Base-by-base conservation (phyloP, 75 land plant genomes). In the Isoetes taiwanensis region DNA sequence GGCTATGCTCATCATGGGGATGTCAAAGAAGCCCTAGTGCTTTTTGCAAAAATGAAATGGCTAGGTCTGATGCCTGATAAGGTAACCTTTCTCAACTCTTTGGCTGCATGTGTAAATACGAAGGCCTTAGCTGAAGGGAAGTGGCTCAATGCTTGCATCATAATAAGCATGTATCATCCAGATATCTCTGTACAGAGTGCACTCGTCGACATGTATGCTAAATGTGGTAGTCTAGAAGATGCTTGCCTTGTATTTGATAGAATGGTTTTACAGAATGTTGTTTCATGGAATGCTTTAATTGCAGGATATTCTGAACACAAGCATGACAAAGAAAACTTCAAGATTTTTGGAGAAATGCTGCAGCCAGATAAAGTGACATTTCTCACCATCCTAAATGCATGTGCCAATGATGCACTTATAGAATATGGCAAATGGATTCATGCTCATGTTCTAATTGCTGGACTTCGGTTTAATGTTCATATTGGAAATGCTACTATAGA, bases 1-100 rank as follows among this genome's bases (percentile, higher is more conserved):
- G 78, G 76, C 19, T 75, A 74, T 58, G 64, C 57, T 6, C 76
- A 78, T 24, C 64, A 77, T 61, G 71, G 63, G 28, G 32, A 64
- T 28, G 55, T 72, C 2, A 54, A 50, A 6, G 62, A 43, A 43
- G 80, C 78, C 6, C 39, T 77, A 23, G 30, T 35, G 32, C 32
- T 74, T 8, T 80, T 84, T 56, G 3, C 33, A 24, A 57, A 69
- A 3, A 84, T 84, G 88, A 67, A 80, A 41, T 33, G 19, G 2
- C 70, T 64, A 4, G 57, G 54, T 29, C 48, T 60, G 14, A 41
- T 65, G 30, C 80, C 80, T 0, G 81, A 80, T 67, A 69, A 70
- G 54, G 61, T 60, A 42, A 72, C 78, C 0, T 27, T 84, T 57
- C 75, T 72, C 19, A 69, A 69, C 43, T 68, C 70, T 6, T 29